Conservation (phyloP, 2,329 filamentous ascomycete species). For the Drechslerella dactyloides region DNA sequence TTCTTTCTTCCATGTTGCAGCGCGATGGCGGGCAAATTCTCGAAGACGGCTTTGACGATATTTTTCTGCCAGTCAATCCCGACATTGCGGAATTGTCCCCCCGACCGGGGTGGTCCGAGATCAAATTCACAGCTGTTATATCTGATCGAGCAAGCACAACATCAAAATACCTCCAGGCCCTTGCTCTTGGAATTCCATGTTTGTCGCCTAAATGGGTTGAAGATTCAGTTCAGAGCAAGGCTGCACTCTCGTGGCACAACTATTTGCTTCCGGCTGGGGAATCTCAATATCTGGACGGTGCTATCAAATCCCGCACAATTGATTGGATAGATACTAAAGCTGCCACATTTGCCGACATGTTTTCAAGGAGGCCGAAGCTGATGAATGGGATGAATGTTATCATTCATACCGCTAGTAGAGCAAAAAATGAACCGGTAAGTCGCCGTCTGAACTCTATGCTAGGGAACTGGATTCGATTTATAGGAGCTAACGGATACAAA, state of each 20-base stretch:
- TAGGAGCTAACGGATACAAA: constrained; percentile 11
- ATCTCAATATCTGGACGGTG: constrained; percentile 76
- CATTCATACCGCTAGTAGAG: constrained; percentile 71
- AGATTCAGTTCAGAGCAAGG: constrained; percentile 69
- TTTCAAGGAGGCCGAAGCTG: constrained; percentile 68
- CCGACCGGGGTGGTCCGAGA: constrained; percentile 62
- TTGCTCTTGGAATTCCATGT: constrained; percentile 87
- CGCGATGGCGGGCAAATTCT: constrained; percentile 76
- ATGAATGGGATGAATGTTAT: constrained; percentile 72
- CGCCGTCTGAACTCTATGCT: neutral
- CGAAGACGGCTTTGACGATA: constrained; percentile 76
- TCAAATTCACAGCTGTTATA: constrained; percentile 83
- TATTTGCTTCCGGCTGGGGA: constrained; percentile 87
- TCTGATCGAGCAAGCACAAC: constrained; percentile 85
- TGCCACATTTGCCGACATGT: constrained; percentile 66
- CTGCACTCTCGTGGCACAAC: constrained; percentile 74
- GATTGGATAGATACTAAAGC: constrained; percentile 66
- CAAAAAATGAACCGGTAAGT: constrained; percentile 61
- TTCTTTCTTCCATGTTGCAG: constrained; percentile 68
- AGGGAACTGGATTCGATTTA: neutral
- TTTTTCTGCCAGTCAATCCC: constrained; percentile 65
- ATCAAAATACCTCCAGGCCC: constrained; percentile 90
- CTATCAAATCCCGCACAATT: constrained; percentile 73
- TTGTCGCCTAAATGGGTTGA: constrained; percentile 81
- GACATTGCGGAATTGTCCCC: constrained; percentile 62